Conservation (phyloP, 2,329 filamentous ascomycete genomes). For the Diaporthe destruens region DNA sequence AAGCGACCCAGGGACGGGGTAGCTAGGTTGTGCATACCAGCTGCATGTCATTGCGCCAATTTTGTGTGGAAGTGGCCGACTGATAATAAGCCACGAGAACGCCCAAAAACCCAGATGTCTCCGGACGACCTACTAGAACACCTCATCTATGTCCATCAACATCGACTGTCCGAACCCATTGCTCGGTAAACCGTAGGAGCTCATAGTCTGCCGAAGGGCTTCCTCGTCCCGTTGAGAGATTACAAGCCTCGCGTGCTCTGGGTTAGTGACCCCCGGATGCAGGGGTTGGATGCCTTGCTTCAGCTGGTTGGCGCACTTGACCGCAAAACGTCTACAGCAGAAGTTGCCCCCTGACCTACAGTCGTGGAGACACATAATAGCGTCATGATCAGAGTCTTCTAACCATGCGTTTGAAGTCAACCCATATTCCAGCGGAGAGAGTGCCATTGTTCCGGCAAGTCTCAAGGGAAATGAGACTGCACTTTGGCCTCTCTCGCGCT, state of each 20-base stretch:
- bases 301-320: not conserved
- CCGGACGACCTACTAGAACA: not conserved
- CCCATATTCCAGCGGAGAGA: not conserved
- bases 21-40: not conserved
- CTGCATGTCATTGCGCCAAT: not conserved
- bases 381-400: slow-evolving; percentile 4
- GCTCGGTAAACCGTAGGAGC: not conserved
- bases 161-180: not conserved
- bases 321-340: slow-evolving; percentile 7
- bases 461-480: not conserved
- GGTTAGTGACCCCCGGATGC: not conserved
- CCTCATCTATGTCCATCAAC: not conserved
- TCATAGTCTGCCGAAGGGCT: slow-evolving; percentile 3
- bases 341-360: not conserved
- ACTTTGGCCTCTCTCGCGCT: not conserved
- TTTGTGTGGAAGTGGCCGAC: not conserved
- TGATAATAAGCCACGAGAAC: not conserved
- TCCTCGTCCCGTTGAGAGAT: slow-evolving; percentile 1
- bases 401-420: not conserved
- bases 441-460: not conserved
- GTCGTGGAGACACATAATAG: slow-evolving; percentile 13
- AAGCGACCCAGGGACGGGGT: not conserved
- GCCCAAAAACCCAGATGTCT: too few relatives aligned
- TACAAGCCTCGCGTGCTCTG: not conserved
- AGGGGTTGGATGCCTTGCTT: not conserved